Conservation (phyloP, 371 early-diverging fungal genomes). For the Chytridiales sp. region DNA sequence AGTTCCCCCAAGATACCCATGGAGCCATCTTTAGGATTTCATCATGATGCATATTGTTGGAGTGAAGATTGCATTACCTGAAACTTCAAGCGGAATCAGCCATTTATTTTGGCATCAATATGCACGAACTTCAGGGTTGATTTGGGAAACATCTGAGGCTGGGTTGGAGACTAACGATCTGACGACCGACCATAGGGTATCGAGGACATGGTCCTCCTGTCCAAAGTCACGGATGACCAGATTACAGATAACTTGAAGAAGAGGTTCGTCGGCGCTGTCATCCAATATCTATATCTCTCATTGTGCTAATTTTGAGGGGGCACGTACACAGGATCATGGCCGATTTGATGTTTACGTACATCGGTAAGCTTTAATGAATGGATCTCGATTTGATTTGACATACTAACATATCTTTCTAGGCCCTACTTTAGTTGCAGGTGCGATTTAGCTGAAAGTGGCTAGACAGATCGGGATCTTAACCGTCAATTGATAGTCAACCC, state of each 20-base stretch:
- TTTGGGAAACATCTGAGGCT: too few species aligned
- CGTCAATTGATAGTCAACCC: conserved; percentile 48
- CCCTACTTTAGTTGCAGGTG: conserved; percentile 50
- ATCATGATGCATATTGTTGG: too few species aligned
- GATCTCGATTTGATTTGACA: background rate
- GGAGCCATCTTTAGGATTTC: too few species aligned
- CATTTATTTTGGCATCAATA: too few species aligned
- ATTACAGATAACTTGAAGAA: conserved; percentile 57
- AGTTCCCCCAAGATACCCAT: too few species aligned
- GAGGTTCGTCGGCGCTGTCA: conserved; percentile 30
- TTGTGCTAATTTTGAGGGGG: background rate
- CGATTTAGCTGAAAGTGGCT: background rate
- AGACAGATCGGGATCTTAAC: background rate
- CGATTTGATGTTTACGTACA: conserved; percentile 58
- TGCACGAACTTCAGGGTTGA: too few species aligned
- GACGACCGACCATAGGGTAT: too few species aligned
- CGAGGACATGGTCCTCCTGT: conserved; percentile 56
- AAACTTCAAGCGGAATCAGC: background rate
- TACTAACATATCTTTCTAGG: conserved; percentile 24
- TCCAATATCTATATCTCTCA: conserved; percentile 1
- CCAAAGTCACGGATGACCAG: conserved; percentile 55
- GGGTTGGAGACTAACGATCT: too few species aligned
- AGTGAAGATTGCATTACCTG: too few species aligned
- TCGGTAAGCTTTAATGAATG: conserved; percentile 30
- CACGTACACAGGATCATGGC: conserved; percentile 34